Evolutionary conservation across 768 basidiomycete genomes (phyloP), one percentile per base, ranked within the genome.

Genomic region (Amanita pseudoporphyria): DNA sequence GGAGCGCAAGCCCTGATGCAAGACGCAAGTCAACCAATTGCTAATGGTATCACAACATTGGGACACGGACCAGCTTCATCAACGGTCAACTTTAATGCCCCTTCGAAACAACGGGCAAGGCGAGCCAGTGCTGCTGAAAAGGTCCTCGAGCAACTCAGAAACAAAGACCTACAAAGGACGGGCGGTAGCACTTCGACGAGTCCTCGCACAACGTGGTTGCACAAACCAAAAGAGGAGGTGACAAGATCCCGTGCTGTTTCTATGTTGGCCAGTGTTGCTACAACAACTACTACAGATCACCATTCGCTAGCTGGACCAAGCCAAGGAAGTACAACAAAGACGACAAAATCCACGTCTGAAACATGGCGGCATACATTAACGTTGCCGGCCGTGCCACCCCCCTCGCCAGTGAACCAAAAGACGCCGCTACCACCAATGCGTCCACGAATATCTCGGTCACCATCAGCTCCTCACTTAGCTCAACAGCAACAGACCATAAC

Each of bases 51-150:
- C 28, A 30, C 12, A 18, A 40, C 26, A 39, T 10, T 50, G 56
- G 40, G 52, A 54, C 45, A 50, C 44, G 45, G 50, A 18, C 52
- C 53, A n/a, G 52, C 54, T 22, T 55, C 58, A 5, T 41, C 57
- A 31, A 35, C 60, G 22, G 43, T 54, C 10, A 53, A 60, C 18
- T 54, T 58, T 6, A 54, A 59, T n/a, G 62, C 65, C 14, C 63
- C 67, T 16, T 63, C 66, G 13, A 62, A 68, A 43, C 62, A 67
- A 49, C 64, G 70, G 24, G 71, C 72, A 7, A 73, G 81, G 50
- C 65, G 78, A 49, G 66, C 77, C 3, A 86, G 84, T 53, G 81
- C 78, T 9, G 84, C 84, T 0, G 84, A 87, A 59, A 77, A 74
- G 45, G 77, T 82, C 1, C 67, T 87, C 10, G 84, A 84, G 56